Percentiles rank a stretch among this genome's conserved stretches.
These are phyloP conservation scores for Aspergillus ibericus DNA, from an alignment of 2,329 filamentous ascomycete genomes.

Conservation along the genomic window DNA sequence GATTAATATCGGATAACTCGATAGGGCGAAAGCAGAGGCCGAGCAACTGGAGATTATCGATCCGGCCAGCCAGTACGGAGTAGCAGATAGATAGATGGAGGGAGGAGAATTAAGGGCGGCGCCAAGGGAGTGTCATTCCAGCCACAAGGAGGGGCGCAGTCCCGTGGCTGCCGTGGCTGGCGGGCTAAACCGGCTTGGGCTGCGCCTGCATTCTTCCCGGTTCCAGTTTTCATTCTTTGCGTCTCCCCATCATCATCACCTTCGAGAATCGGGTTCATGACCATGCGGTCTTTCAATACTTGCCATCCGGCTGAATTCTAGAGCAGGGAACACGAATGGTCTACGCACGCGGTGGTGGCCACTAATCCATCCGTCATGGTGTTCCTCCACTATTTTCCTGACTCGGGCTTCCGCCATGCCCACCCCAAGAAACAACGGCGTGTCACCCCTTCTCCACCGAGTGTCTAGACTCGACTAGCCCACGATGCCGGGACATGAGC, in stretches of 20 bases:
- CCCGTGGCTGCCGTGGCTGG: neutral
- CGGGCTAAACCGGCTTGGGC: neutral
- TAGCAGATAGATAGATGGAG: no score
- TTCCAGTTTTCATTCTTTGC: neutral
- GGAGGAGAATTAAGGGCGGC: no score
- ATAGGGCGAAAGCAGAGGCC: no score
- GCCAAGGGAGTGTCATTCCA: neutral
- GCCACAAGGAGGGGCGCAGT: neutral
- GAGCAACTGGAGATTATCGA: no score
- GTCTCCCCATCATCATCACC: neutral
- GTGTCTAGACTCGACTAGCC: constrained; percentile 1
- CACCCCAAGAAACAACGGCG: constrained; percentile 4
- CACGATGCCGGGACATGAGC: neutral
- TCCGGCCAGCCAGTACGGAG: no score
- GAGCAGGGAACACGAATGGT: neutral
- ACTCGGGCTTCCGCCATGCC: neutral
- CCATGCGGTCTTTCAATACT: no score
- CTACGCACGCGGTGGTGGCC: neutral
- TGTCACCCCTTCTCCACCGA: neutral
- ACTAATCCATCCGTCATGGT: neutral
- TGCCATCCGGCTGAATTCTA: neutral
- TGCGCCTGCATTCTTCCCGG: neutral
- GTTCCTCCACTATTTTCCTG: no score
- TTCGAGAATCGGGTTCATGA: neutral
- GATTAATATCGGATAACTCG: no score